phyloP scores from a whole-genome alignment of 352 stramenopile genomes.

The Pilasporangium apinafurcum region DNA sequence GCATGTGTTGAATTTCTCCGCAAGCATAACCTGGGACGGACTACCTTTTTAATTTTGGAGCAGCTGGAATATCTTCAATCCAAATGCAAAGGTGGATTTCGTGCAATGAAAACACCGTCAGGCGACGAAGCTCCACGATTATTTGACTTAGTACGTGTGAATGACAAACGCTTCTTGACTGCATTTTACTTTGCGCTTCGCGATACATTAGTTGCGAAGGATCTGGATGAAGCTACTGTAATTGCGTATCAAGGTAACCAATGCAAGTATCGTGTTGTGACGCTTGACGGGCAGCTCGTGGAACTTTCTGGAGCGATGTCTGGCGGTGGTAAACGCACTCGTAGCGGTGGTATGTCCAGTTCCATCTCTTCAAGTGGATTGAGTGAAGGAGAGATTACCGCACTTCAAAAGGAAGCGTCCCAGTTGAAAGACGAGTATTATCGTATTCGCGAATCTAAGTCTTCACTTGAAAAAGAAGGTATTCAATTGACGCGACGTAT shows the following conservation, averaged over 20 bases:
- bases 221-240: conserved; percentile 90
- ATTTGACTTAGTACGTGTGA: conserved; percentile 87
- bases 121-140: conserved; percentile 56
- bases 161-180: conserved; percentile 84
- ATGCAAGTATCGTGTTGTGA: conserved; percentile 96
- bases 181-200: conserved; percentile 96
- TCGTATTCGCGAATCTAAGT: conserved; percentile 57
- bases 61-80: conserved; percentile 87
- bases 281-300: conserved; percentile 95
- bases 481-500: conserved; percentile 78
- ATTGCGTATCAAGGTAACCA: conserved; percentile 92
- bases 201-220: conserved; percentile 96
- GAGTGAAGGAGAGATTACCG: conserved; percentile 54
- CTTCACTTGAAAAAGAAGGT: conserved; percentile 82
- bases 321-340: conserved; percentile 92
- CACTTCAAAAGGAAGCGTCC: conserved; percentile 51
- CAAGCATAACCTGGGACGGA: conserved; percentile 93
- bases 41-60: conserved; percentile 98
- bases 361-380: conserved; percentile 36
- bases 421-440: conserved; percentile 42
- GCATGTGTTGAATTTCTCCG: conserved; percentile 95
- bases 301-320: conserved; percentile 99
- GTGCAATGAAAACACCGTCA: conserved; percentile 32
- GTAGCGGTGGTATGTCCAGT: conserved; percentile 92
- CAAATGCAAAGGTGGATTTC: conserved; percentile 66